phyloP scores from a whole-genome alignment of 495 filamentous ascomycete genomes.

The Pyronema domesticum region DNA sequence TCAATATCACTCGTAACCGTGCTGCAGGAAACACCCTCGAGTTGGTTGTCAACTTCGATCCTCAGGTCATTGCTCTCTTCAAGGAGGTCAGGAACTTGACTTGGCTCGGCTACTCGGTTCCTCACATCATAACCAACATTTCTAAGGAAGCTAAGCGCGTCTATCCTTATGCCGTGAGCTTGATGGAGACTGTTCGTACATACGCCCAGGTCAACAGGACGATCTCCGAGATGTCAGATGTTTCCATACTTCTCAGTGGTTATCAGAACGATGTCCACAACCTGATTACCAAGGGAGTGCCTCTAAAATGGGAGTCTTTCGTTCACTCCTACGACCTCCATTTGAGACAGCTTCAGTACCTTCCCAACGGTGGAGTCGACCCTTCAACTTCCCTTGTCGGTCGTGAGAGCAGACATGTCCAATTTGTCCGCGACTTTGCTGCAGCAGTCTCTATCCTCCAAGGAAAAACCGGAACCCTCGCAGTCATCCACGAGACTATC shows the following conservation, averaged over 20 bases:
- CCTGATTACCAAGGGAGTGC: slow-evolving; percentile 68
- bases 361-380: slow-evolving; percentile 43
- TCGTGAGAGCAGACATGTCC: slow-evolving; percentile 78
- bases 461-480: slow-evolving; percentile 58
- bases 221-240: slow-evolving; percentile 67
- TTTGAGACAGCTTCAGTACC: slow-evolving; percentile 43
- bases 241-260: slow-evolving; percentile 69
- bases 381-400: slow-evolving; percentile 34
- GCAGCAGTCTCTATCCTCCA: slow-evolving; percentile 68
- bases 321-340: slow-evolving; percentile 90
- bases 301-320: slow-evolving; percentile 89
- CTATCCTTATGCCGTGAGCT: slow-evolving; percentile 88
- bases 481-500: slow-evolving; percentile 62
- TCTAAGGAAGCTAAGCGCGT: slow-evolving; percentile 94
- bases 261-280: slow-evolving; percentile 74
- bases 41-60: slow-evolving; percentile 86
- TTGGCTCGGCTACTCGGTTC: slow-evolving; percentile 83
- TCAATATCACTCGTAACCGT: slow-evolving; percentile 72
- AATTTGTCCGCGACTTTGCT: slow-evolving; percentile 89
- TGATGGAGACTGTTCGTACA: slow-evolving; percentile 94
- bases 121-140: slow-evolving; percentile 81
- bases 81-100: slow-evolving; percentile 95
- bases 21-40: slow-evolving; percentile 72
- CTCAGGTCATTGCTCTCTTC: slow-evolving; percentile 89
- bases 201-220: slow-evolving; percentile 68